Percentiles rank a stretch among this genome's conserved stretches.
phyloP scores from a whole-genome alignment of 2,329 filamentous ascomycete genomes.

The Epicoccum sorghinum region DNA sequence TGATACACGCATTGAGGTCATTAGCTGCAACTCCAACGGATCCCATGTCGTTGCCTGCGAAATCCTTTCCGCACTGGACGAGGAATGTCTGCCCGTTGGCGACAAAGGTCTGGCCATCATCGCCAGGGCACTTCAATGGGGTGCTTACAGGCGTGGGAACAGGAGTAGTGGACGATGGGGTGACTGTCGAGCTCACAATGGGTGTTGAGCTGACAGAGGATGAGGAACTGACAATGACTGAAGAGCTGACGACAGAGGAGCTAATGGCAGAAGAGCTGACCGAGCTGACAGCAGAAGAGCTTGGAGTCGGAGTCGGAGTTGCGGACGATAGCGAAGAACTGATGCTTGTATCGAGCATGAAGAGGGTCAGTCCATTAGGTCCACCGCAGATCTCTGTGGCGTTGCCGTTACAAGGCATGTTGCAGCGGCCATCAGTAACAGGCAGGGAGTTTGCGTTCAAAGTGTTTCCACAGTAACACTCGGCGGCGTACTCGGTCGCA shows the following conservation, averaged over 20 bases:
- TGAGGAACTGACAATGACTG: neutral
- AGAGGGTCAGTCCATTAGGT: conserved; percentile 17
- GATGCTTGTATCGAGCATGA: conserved; percentile 7
- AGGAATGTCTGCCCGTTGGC: conserved; percentile 7
- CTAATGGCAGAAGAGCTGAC: neutral
- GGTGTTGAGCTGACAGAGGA: neutral
- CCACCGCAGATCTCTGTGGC: conserved; percentile 22
- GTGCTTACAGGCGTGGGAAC: neutral
- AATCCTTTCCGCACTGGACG: conserved; percentile 8
- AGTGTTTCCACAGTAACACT: conserved; percentile 24
- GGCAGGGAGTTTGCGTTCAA: conserved; percentile 18
- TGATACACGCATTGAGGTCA: conserved; percentile 7
- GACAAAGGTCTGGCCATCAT: conserved; percentile 1
- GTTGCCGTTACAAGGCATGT: conserved; percentile 15
- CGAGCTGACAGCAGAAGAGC: neutral
- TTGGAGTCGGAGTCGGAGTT: neutral
- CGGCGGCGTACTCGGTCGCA: conserved; percentile 8
- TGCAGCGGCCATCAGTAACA: conserved; percentile 37
- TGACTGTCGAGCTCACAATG: neutral
- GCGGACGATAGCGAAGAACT: neutral
- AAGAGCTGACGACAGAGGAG: neutral
- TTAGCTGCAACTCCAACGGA: neutral
- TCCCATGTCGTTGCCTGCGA: conserved; percentile 5
- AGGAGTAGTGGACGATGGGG: neutral
- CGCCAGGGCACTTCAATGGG: conserved; percentile 4